Base-by-base conservation (phyloP, 1,284 basidiomycete genomes). In the Naganishia liquefaciens region DNA sequence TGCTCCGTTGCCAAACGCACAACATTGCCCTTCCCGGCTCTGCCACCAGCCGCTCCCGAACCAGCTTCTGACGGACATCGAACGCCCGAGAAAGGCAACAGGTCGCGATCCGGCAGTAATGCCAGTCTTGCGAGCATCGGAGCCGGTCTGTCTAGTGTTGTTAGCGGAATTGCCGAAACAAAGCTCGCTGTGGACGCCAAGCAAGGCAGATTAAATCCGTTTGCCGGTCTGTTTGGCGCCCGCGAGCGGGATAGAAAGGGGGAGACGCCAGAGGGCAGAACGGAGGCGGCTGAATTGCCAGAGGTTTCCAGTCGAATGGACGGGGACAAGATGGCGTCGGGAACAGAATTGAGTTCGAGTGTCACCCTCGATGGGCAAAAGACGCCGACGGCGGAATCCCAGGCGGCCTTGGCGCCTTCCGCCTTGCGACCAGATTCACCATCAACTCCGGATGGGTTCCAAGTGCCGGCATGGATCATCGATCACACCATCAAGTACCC, bases 1-100 rank as follows among this genome's bases (percentile, higher is more conserved):
- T 86, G 82, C 68, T 72, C 77, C 0, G 69, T 87, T 4, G 81
- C 84, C 0, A 76, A 81, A 0, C 81, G 86, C 60, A 80, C 82
- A 0, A 77, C 81, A 0, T 82, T 93, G 0, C 85, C 88, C 1
- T 81, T 92, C 17, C 89, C 89, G 0, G 85, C 87, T 0, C 83
- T 73, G 1, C 71, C 85, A 21, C 77, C 80, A 2, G 74, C 80
- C 49, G 54, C 13, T 66, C 37, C 43, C 63, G 54, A 42, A 30
- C 69, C 67, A n/a, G 13, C 71, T 30, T 67, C 54, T 2, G 53
- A 44, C 15, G 53, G 42, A 3, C 30, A 47, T 11, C 61, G 46
- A 0, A 46, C 62, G 27, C 33, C 52, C 15, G 61, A 58, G 9
- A 54, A 43, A 17, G 42, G 54, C 15, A 60, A 51, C 17, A 47